Evolutionary conservation across 108 stramenopile species (phyloP), one percentile per base, ranked within the genome.

Genomic region (Poteriospumella lacustris): DNA sequence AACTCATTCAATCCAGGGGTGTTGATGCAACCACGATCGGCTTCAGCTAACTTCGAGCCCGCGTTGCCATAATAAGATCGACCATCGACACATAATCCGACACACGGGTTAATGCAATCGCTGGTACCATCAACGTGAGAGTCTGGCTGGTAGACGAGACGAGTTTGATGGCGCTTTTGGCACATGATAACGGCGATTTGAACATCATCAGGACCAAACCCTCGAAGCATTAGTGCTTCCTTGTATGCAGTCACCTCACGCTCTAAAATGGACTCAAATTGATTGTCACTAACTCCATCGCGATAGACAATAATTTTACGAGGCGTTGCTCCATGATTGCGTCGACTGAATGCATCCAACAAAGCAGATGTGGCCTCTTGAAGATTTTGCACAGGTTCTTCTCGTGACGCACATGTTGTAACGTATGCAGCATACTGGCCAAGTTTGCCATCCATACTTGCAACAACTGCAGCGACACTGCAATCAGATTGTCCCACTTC

Each of bases 201-300:
- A 38, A 26, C 31, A 24, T 73, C 41, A 15, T 19, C 47, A 52
- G 15, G 47, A 31, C 33, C 33, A 3, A 42, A 3, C 36, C 70
- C 70, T 5, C 26, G 3, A 3, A 26, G 3, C 36, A 28, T 31
- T n/a, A 73, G 19, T 12, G 70, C 70, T 12, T 42, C 47, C 3
- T 73, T 3, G 24, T 33, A 33, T 5, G 31, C 5, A 12, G 70
- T 24, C 12, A 73, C 5, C 70, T 73, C 70, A 26, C 36, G 9
- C 3, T 73, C 19, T 33, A 73, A 28, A n/a, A 73, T 31, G 9
- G 9, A 3, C 9, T 73, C 33, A 34, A 73, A 73, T 56, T 73
- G 70, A 26, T 26, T 31, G 36, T 73, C 70, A 38, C 70, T 56
- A 42, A 73, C 70, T 33, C 70, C 70, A 73, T 73, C 70, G 36